Conservation (phyloP, 768 basidiomycete genomes). For the Phylloporus arenicola region DNA sequence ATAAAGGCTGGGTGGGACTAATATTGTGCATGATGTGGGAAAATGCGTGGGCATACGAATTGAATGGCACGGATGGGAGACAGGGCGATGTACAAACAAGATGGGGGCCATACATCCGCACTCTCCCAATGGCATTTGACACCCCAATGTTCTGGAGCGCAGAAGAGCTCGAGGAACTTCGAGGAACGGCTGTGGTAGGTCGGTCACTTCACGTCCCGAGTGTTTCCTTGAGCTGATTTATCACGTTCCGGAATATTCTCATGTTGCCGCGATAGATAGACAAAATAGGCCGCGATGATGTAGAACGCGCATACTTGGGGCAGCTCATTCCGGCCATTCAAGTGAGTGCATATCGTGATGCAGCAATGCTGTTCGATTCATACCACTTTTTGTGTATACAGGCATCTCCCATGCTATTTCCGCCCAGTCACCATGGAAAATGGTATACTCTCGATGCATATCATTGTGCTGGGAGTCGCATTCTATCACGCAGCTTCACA, state of each 20-base stretch:
- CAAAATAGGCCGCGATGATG: conserved; percentile 82
- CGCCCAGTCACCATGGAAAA: conserved; percentile 34
- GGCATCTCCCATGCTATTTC: conserved; percentile 73
- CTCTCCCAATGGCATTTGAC: conserved; percentile 67
- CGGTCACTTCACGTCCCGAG: conserved; percentile 27
- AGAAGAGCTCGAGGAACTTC: conserved; percentile 65
- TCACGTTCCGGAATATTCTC: background rate
- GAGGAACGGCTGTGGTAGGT: conserved; percentile 87
- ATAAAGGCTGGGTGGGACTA: conserved; percentile 77
- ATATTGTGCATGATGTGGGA: conserved; percentile 99
- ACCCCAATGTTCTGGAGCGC: conserved; percentile 94
- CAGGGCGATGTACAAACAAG: background rate
- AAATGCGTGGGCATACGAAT: conserved; percentile 54
- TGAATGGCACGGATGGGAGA: conserved; percentile 39
- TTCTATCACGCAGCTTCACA: conserved; percentile 88
- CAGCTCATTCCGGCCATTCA: conserved; percentile 67
- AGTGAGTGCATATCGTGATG: conserved; percentile 36
- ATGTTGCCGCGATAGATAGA: conserved; percentile 38
- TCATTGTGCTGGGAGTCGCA: conserved; percentile 86
- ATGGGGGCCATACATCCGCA: conserved; percentile 25
- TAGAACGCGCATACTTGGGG: conserved; percentile 63
- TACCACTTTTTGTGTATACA: conserved; percentile 23
- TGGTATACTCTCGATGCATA: conserved; percentile 69
- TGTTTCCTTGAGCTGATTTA: background rate
- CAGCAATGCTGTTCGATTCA: background rate